Evolutionary conservation across 257 asterid genomes (phyloP).

Genomic region (Solanum lignicaule): DNA sequence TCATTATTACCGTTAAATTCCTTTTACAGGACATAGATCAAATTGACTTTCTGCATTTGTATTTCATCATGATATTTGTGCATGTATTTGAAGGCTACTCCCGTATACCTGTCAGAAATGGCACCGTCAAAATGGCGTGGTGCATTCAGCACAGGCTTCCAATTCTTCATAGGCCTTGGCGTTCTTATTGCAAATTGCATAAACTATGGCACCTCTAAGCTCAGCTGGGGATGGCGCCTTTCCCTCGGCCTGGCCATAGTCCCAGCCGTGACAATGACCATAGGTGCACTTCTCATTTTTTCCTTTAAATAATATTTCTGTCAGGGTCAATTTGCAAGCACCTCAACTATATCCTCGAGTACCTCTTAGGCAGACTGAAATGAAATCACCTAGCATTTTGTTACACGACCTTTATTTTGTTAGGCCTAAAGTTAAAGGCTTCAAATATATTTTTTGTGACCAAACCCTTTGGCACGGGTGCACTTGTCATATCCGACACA

Average conservation of each 20-base stretch:
- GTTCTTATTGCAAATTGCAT: background rate
- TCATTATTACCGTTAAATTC: no score
- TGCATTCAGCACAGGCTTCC: slow-evolving; percentile 15
- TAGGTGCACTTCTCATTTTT: slow-evolving; percentile 48
- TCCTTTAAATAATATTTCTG: background rate
- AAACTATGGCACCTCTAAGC: background rate
- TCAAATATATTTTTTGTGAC: background rate
- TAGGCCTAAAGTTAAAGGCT: background rate
- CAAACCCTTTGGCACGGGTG: background rate
- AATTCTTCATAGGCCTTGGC: slow-evolving; percentile 3
- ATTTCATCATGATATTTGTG: background rate
- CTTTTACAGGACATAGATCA: no score
- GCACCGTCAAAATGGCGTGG: slow-evolving; percentile 14
- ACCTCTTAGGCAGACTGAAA: background rate
- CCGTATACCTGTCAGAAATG: slow-evolving; percentile 7
- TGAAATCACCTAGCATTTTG: background rate
- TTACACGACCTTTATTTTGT: background rate
- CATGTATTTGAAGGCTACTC: slow-evolving; percentile 5
- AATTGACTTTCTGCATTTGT: no score
- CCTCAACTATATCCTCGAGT: background rate
- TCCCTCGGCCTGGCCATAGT: slow-evolving; percentile 68
- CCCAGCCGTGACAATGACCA: slow-evolving; percentile 56
- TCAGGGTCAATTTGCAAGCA: background rate
- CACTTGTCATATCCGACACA: slow-evolving; percentile 39
- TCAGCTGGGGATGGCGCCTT: slow-evolving; percentile 74